phyloP scores from a whole-genome alignment of 139 green algal genomes.

The Chlorella sp. region DNA sequence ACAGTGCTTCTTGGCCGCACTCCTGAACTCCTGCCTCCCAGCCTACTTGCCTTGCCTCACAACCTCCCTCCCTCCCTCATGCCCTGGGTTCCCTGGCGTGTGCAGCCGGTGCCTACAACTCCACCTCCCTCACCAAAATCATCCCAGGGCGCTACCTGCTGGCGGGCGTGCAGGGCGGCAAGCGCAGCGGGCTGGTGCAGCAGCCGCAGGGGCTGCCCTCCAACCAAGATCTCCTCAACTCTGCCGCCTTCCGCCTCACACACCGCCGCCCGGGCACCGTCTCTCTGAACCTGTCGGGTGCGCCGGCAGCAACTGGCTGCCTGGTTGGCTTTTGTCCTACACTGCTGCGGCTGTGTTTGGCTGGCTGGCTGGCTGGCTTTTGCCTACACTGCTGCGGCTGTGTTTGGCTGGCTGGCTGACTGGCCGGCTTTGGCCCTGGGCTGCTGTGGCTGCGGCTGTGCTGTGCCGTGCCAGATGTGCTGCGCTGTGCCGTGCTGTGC shows the following conservation, averaged over 20 bases:
- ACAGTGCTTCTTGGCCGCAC: background rate
- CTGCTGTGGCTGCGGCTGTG: no score
- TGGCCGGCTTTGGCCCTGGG: no score
- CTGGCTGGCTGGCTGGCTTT: no score
- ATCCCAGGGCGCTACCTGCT: slow-evolving; percentile 41
- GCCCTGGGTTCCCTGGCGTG: background rate
- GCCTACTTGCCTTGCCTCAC: background rate
- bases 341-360: no score
- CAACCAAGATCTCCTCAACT: slow-evolving; percentile 53
- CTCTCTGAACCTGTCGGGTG: slow-evolving; percentile 58
- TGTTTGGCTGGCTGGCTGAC: no score
- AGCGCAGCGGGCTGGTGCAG: slow-evolving; percentile 62
- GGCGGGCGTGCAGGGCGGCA: slow-evolving; percentile 49
- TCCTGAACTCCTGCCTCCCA: background rate
- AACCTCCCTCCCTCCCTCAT: background rate
- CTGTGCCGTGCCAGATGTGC: no score
- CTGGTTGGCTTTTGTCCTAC: no score
- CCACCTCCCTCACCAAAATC: slow-evolving; percentile 11
- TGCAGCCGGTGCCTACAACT: slow-evolving; percentile 12
- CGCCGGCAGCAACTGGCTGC: background rate
- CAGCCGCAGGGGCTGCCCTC: slow-evolving; percentile 31
- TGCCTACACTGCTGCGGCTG: no score
- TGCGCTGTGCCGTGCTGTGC: no score
- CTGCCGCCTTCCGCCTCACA: slow-evolving; percentile 52
- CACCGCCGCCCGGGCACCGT: slow-evolving; percentile 72